These are phyloP conservation scores for Skeletonema potamos DNA, from an alignment of 108 stramenopile species.

Conservation along the genomic window DNA sequence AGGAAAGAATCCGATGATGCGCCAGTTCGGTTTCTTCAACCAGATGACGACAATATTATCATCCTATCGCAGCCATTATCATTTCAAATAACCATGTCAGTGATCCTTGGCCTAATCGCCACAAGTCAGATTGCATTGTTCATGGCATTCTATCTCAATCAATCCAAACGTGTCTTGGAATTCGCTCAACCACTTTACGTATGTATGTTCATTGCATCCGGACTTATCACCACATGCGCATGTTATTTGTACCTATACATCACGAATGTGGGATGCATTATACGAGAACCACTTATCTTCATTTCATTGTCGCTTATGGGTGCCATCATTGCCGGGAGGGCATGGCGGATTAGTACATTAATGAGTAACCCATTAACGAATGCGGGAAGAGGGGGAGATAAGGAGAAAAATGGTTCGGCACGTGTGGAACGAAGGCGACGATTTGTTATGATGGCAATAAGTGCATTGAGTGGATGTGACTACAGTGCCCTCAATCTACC, in stretches of 20 bases:
- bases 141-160: constrained; percentile 12
- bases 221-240: constrained; percentile 4
- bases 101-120: constrained; percentile 13
- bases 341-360: constrained; percentile 29
- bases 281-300: constrained; percentile 31
- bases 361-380: constrained; percentile 28
- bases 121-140: constrained; percentile 10
- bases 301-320: constrained; percentile 30
- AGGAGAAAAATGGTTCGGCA: not conserved
- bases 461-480: constrained; percentile 12
- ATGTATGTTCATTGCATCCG: constrained; percentile 15
- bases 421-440: constrained; percentile 5
- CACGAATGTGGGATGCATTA: constrained; percentile 13
- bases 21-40: not conserved
- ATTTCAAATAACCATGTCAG: constrained; percentile 27
- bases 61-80: constrained; percentile 13
- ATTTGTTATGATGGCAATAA: constrained; percentile 7
- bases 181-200: constrained; percentile 29
- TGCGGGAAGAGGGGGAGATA: not conserved
- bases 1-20: not conserved
- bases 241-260: constrained; percentile 30
- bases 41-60: constrained; percentile 1
- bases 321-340: constrained; percentile 26
- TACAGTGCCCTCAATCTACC: not conserved
- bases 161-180: constrained; percentile 25